A percentile compares a stretch with the other conserved stretches of the same genome.
phyloP scores from a whole-genome alignment of 768 basidiomycete species.

The Inosperma sp. region DNA sequence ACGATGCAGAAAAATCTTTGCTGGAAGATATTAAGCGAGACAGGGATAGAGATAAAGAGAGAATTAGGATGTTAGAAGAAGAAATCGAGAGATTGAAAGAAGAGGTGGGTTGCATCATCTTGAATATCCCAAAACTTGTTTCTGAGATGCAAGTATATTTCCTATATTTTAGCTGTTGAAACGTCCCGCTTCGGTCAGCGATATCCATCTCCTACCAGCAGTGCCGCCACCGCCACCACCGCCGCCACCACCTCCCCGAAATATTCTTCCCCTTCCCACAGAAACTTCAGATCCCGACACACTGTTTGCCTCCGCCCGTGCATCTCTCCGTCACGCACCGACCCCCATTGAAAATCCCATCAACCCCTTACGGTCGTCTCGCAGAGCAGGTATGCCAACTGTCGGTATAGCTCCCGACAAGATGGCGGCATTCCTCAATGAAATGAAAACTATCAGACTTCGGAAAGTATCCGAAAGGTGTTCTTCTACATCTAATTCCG shows the following conservation, averaged over 20 bases:
- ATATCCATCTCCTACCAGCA: conserved; percentile 26
- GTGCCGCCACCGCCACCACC: conserved; percentile 45
- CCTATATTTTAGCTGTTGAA: conserved; percentile 46
- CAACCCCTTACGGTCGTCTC: conserved; percentile 39
- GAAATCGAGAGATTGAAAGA: conserved; percentile 57
- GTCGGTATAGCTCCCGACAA: conserved; percentile 75
- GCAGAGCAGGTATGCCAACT: conserved; percentile 57
- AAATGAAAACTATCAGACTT: conserved; percentile 72
- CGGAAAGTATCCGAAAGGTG: conserved; percentile 41
- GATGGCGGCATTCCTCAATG: conserved; percentile 76
- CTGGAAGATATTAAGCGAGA: conserved; percentile 37
- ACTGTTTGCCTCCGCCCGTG: conserved; percentile 57
- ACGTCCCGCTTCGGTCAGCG: conserved; percentile 24
- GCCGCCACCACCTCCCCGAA: conserved; percentile 35
- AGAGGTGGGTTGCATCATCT: conserved; percentile 39
- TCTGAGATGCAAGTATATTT: no score
- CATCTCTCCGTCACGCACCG: conserved; percentile 56
- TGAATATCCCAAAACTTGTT: neutral
- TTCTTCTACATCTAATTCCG: conserved; percentile 8
- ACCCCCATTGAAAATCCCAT: conserved; percentile 65
- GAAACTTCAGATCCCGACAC: conserved; percentile 26
- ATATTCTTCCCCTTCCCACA: conserved; percentile 35
- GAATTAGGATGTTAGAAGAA: conserved; percentile 59
- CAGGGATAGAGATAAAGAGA: conserved; percentile 53
- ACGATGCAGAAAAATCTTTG: conserved; percentile 24